A percentile compares a stretch with the other conserved stretches of the same genome.
Conservation (phyloP, 1,139 yeast genomes). For the Saccharomyces hybrid region DNA sequence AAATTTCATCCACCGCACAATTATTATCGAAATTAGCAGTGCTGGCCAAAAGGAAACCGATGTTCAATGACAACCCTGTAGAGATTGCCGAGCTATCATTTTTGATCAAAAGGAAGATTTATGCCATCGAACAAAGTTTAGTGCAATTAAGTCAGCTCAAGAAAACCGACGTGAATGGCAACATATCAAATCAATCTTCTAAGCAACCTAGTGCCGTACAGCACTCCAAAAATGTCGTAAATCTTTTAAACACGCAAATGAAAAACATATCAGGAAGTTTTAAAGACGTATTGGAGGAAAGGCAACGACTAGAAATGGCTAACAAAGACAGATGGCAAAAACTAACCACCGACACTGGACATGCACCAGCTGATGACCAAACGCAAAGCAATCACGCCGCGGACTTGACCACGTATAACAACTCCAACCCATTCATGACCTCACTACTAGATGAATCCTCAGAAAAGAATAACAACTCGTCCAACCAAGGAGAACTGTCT, state of each 20-base stretch:
- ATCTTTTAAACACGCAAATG: conserved; percentile 77
- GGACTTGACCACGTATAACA: conserved; percentile 21
- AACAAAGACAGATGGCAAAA: conserved; percentile 80
- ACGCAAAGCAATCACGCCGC: conserved; percentile 4
- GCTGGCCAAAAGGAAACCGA: conserved; percentile 83
- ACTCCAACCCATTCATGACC: conserved; percentile 34
- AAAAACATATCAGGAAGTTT: conserved; percentile 90
- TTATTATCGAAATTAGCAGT: conserved; percentile 73
- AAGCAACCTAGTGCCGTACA: conserved; percentile 28
- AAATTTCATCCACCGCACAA: conserved; percentile 83
- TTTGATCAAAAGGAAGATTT: conserved; percentile 87
- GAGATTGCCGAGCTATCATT: conserved; percentile 91
- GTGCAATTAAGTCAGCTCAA: conserved; percentile 34
- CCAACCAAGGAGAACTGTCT: conserved; percentile 38
- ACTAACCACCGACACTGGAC: conserved; percentile 38
- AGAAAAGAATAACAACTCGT: conserved; percentile 26
- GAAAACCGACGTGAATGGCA: conserved; percentile 50
- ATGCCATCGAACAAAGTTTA: conserved; percentile 72
- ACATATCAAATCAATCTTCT: conserved; percentile 37
- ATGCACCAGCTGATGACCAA: neutral
- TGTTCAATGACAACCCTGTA: conserved; percentile 89
- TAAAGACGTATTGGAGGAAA: conserved; percentile 74
- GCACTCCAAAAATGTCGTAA: conserved; percentile 82
- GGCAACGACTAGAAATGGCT: conserved; percentile 79
- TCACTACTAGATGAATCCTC: conserved; percentile 31